Base-by-base conservation (phyloP, 2,329 filamentous ascomycete species). In the Monosporascus sp. region DNA sequence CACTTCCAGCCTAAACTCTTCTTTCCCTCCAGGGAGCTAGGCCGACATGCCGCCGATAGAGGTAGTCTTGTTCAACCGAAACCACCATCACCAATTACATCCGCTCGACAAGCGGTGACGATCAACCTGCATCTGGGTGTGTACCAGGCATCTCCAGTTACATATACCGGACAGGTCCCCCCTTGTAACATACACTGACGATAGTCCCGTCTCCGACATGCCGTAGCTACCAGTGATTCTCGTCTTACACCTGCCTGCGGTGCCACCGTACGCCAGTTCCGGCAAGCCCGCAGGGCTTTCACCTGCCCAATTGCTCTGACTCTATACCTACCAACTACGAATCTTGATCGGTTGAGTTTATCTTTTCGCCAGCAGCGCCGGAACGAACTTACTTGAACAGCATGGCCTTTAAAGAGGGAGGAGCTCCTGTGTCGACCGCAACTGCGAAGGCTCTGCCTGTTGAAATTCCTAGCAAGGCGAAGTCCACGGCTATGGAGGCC, bases 401-500 rank as follows among this genome's bases (percentile, higher is more conserved):
- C 49, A 68, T 68, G 66, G 63, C 63, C 52, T 59, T 58, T 44
- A 61, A 60, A 47, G 52, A 62, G 55, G 57, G 56, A 48, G 56
- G 56, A 31, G 57, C 56, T 47, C 43, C 58, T 45, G 51, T 58
- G 14, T 46, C 24, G 20, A 5, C 22, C 25, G n/a, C 43, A 7
- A 46, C 43, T n/a, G 17, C 24, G 14, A 27, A 7, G 52, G 52
- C 60, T 49, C 54, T 63, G 48, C 57, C 63, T 51, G 56, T 60
- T 24, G 55, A 52, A 35, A 22, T 49, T 49, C 43, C 49, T 17
- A 37, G 49, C 5, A 54, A 52, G 8, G 47, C 46, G 25, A 66
- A 56, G 37, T 66, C 75, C 6, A 74, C 76, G 31, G 68, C 73
- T 9, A 71, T 77, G 61, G 87, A 94, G 64, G 89, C 90, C 5